Evolutionary conservation across 225 moss, liverwort and hornwort species (phyloP), one percentile per base, ranked within the genome.

Genomic region (Thuidium tamariscinum): DNA sequence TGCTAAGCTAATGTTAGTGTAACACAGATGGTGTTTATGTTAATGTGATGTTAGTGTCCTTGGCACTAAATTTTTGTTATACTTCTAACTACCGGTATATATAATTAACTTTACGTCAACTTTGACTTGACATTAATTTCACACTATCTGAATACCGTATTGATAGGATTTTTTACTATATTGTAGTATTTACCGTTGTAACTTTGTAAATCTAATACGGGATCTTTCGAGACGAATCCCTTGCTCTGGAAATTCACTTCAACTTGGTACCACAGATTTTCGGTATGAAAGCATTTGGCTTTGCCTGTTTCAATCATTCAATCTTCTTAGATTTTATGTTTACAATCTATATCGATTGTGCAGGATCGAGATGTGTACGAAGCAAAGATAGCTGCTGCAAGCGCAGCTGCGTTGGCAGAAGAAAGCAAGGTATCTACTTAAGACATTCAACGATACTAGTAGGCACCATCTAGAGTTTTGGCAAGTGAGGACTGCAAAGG

Each of bases 331-430:
- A 5, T 77, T 83, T 36, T 34, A 16, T 42, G 36, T 29, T 76
- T 60, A 41, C 61, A 18, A 77, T 85, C 16, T 68, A 26, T 29
- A 29, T 73, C 67, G 34, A 37, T 79, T 84, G 19, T 77, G 77
- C 87, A 92, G 92, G 88, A 94, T 78, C 91, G 86, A 86, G 90
- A 91, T 84, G 90, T 30, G 51, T 85, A 90, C 62, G 84, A 82
- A 80, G 90, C 91, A 79, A 93, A 89, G 80, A 74, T 78, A 78
- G 92, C 89, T 80, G 82, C 89, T 72, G 85, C 70, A 64, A 67
- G 61, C 11, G 93, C 88, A 59, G 89, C 87, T 65, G 77, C 86
- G 3, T 88, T 86, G 76, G 88, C 92, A 67, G 87, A 88, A 54
- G 93, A 93, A 89, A 91, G 86, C 87, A 92, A 93, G 91, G 93